phyloP scores from a whole-genome alignment of 2,329 filamentous ascomycete genomes.

The Pezicula carpinea region DNA sequence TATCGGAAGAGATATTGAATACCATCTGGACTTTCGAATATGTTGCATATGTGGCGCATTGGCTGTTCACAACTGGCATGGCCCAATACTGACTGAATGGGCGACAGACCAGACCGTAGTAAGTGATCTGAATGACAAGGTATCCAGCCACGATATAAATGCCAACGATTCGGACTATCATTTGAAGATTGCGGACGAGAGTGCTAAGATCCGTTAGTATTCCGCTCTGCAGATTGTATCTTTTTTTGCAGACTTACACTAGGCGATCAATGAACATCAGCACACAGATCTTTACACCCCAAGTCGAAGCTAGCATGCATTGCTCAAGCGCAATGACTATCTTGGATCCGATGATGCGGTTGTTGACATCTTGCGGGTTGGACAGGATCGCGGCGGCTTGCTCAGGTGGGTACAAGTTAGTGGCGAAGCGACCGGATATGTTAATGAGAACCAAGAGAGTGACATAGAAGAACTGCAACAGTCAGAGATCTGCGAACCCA shows the following conservation, averaged over 20 bases:
- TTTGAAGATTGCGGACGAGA: constrained; percentile 8
- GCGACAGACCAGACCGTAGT: constrained; percentile 41
- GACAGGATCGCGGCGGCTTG: constrained; percentile 28
- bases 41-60: constrained; percentile 51
- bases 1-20: constrained; percentile 54
- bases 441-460: constrained; percentile 31
- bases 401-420: constrained; percentile 33
- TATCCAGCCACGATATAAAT: constrained; percentile 43
- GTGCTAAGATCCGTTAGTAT: constrained; percentile 5
- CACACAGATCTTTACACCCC: constrained; percentile 49
- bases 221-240: background rate
- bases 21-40: constrained; percentile 53
- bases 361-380: constrained; percentile 33
- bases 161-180: constrained; percentile 41
- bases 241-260: constrained; percentile 12
- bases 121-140: constrained; percentile 25
- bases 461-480: constrained; percentile 29
- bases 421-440: constrained; percentile 31
- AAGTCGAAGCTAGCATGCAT: constrained; percentile 43
- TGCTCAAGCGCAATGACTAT: constrained; percentile 44
- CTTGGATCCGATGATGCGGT: constrained; percentile 42
- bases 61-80: constrained; percentile 42
- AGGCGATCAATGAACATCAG: constrained; percentile 36
- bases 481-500: background rate
- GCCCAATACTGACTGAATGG: constrained; percentile 54